These are phyloP conservation scores for Backusella sp. DNA, from an alignment of 192 early-diverging fungal species.

Conservation along the genomic window DNA sequence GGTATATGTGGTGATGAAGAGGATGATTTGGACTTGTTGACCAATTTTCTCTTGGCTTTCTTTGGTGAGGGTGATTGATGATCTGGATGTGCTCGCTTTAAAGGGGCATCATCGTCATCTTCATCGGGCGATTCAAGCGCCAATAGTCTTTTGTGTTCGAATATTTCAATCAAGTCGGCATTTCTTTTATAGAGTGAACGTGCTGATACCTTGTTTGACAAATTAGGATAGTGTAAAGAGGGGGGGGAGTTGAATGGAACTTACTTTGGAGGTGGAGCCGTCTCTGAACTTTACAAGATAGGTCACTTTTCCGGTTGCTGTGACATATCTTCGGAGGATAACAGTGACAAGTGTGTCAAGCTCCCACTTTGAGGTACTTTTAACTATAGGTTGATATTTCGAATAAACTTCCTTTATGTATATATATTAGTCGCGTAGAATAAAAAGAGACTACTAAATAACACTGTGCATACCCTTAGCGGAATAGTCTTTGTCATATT, in stretches of 20 bases:
- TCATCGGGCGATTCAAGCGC: background rate
- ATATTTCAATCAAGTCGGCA: background rate
- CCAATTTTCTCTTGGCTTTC: background rate
- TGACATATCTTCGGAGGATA: background rate
- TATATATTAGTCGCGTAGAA: background rate
- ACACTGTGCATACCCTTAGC: background rate
- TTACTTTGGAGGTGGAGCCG: background rate
- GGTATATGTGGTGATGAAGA: background rate
- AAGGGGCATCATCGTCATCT: background rate
- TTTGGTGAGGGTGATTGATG: background rate
- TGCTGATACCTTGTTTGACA: background rate
- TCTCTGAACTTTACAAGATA: background rate
- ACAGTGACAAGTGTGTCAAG: background rate
- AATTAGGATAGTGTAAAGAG: background rate
- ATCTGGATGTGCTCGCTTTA: background rate
- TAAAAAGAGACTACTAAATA: background rate
- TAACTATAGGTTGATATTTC: background rate
- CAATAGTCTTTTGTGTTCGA: background rate
- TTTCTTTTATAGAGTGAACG: background rate
- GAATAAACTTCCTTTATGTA: background rate
- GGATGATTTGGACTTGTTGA: background rate
- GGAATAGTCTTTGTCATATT: background rate
- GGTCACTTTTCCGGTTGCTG: background rate
- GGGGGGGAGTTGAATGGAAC: background rate
- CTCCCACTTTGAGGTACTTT: background rate